A percentile compares a stretch with the other conserved stretches of the same genome.
phyloP scores from a whole-genome alignment of 768 basidiomycete genomes.

The Termitomyces sp. region DNA sequence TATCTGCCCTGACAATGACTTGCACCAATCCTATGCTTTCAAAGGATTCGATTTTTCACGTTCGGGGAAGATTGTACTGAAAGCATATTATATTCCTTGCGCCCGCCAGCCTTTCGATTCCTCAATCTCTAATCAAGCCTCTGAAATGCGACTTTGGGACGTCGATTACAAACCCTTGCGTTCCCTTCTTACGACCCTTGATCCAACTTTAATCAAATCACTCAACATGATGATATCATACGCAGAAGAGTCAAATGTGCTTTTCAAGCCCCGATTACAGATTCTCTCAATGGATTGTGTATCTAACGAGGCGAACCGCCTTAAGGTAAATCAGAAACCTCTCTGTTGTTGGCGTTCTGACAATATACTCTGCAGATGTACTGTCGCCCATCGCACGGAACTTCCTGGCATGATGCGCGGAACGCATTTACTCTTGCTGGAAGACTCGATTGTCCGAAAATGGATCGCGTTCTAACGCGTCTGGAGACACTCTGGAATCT shows the following conservation, averaged over 20 bases:
- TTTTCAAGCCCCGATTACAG: slow-evolving; percentile 19
- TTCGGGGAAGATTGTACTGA: slow-evolving; percentile 20
- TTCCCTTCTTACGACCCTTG: slow-evolving; percentile 17
- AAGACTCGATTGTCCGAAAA: slow-evolving; percentile 18
- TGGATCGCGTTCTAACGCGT: slow-evolving; percentile 15
- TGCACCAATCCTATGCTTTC: not conserved
- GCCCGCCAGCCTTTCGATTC: slow-evolving; percentile 5
- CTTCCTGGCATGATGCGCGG: slow-evolving; percentile 22
- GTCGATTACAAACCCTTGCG: slow-evolving; percentile 18
- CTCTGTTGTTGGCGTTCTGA: not conserved
- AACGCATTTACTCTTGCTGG: slow-evolving; percentile 23
- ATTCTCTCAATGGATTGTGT: slow-evolving; percentile 26
- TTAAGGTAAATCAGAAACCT: slow-evolving; percentile 16
- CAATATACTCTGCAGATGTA: slow-evolving; percentile 18
- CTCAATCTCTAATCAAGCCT: not conserved
- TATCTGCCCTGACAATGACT: not conserved
- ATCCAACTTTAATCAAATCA: slow-evolving; percentile 19
- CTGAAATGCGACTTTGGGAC: slow-evolving; percentile 18
- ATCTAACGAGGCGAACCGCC: slow-evolving; percentile 18
- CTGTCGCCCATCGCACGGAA: slow-evolving; percentile 20
- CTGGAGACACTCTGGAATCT: slow-evolving; percentile 24
- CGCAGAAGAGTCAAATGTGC: slow-evolving; percentile 16
- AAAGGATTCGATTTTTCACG: slow-evolving; percentile 25
- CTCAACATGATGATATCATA: slow-evolving; percentile 22
- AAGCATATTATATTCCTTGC: slow-evolving; percentile 25